A percentile compares a stretch with the other conserved stretches of the same genome.
These are phyloP conservation scores for Picea engelmannii DNA, from an alignment of 83 land plant species.

Conservation along the genomic window DNA sequence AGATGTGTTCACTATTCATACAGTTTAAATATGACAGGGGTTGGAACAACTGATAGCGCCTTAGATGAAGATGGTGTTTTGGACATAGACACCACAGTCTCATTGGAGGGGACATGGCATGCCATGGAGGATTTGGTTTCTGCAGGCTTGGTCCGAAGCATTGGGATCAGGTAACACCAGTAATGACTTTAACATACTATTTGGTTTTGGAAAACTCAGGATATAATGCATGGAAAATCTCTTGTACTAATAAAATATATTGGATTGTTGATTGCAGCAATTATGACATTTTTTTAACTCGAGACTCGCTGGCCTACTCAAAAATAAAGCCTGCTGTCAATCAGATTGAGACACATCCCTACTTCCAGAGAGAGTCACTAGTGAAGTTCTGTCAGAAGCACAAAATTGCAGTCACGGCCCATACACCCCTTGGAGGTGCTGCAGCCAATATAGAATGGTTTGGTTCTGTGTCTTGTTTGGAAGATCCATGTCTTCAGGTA, in stretches of 20 bases:
- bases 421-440: conserved; percentile 96
- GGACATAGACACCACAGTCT: conserved; percentile 88
- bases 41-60: conserved; percentile 86
- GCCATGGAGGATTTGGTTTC: conserved; percentile 95
- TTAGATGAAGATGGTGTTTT: conserved; percentile 83
- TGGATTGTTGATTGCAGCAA: conserved; percentile 65
- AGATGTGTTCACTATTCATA: conserved; percentile 9
- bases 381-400: conserved; percentile 95
- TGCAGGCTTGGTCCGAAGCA: conserved; percentile 83
- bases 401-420: conserved; percentile 88
- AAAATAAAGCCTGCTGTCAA: conserved; percentile 99
- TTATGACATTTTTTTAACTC: conserved; percentile 90
- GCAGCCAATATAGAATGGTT: conserved; percentile 73
- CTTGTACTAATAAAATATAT: conserved; percentile 1
- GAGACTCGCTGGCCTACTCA: conserved; percentile 95
- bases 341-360: conserved; percentile 98
- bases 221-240: neutral
- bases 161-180: conserved; percentile 84
- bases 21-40: conserved; percentile 50
- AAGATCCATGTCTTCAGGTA: conserved; percentile 72
- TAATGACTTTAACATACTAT: neutral
- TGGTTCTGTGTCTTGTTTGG: conserved; percentile 59
- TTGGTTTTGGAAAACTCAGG: neutral
- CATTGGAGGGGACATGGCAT: conserved; percentile 93
- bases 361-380: conserved; percentile 89